A percentile compares a stretch with the other conserved stretches of the same genome.
Conservation (phyloP, 306 rosid genomes). For the Quercus parvula region DNA sequence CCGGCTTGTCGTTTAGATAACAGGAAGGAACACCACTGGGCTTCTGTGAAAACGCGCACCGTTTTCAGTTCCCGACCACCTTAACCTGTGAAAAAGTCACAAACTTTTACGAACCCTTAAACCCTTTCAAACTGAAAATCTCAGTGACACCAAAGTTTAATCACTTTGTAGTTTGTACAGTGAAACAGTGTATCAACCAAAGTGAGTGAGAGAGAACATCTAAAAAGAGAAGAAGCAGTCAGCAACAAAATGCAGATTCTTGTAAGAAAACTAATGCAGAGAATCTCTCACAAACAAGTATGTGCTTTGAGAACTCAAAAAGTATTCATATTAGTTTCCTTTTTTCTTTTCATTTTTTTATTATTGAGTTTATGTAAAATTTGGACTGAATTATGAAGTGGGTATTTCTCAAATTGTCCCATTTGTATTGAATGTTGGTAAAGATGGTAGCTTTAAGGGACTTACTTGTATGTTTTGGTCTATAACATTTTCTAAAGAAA, state of each 20-base stretch:
- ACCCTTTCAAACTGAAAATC: not conserved
- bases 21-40: not conserved
- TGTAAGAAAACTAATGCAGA: constrained; percentile 39
- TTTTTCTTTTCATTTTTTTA: not conserved
- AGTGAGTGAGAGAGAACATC: not conserved
- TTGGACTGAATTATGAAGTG: constrained; percentile 1
- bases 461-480: not conserved
- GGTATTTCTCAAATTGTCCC: not conserved
- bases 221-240: not conserved
- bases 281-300: constrained; percentile 47
- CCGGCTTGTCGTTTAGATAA: not conserved
- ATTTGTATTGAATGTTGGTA: not conserved
- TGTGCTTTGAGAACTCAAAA: not conserved
- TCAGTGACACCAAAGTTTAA: not conserved
- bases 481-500: not conserved
- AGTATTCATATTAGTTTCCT: not conserved
- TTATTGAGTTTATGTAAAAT: not conserved
- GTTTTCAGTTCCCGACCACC: not conserved
- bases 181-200: not conserved
- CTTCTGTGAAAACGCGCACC: not conserved
- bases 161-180: not conserved
- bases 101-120: not conserved
- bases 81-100: not conserved
- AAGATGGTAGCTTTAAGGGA: not conserved
- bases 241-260: constrained; percentile 46